Conservation (phyloP, 805 yeast genomes). For the Sugiyamaella boreocaroliniensis region DNA sequence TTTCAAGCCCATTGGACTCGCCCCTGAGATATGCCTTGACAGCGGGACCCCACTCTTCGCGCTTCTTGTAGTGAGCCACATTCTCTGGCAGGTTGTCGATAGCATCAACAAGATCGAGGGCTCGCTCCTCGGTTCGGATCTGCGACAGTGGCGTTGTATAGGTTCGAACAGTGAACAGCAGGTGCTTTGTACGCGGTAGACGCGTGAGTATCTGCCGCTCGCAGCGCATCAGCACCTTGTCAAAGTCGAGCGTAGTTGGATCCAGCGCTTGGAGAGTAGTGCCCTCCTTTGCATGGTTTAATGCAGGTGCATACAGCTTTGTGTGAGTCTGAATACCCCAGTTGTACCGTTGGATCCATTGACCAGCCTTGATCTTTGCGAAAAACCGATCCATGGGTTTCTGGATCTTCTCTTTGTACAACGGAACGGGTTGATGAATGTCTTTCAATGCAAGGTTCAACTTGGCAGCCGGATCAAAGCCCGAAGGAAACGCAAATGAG, state of each 20-base stretch:
- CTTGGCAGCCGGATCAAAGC: conserved; percentile 57
- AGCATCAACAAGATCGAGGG: conserved; percentile 53
- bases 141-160: conserved; percentile 48
- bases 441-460: conserved; percentile 48
- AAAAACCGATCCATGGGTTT: conserved; percentile 64
- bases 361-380: conserved; percentile 44
- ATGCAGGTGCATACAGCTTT: conserved; percentile 41
- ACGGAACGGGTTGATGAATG: conserved; percentile 70
- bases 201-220: conserved; percentile 55
- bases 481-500: conserved; percentile 60
- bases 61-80: conserved; percentile 55
- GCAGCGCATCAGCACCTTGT: conserved; percentile 44
- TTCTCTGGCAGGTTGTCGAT: conserved; percentile 56
- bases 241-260: conserved; percentile 33
- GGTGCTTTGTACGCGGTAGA: conserved; percentile 42
- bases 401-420: conserved; percentile 49
- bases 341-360: conserved; percentile 56
- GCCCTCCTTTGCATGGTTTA: conserved; percentile 35
- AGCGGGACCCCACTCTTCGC: conserved; percentile 65
- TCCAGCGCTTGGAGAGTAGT: conserved; percentile 21
- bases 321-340: conserved; percentile 66
- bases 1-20: conserved; percentile 19
- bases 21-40: conserved; percentile 39
- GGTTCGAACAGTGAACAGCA: conserved; percentile 50
- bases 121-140: conserved; percentile 41